phyloP scores from a whole-genome alignment of 2,329 filamentous ascomycete species.

The Gnomoniopsis sp. region DNA sequence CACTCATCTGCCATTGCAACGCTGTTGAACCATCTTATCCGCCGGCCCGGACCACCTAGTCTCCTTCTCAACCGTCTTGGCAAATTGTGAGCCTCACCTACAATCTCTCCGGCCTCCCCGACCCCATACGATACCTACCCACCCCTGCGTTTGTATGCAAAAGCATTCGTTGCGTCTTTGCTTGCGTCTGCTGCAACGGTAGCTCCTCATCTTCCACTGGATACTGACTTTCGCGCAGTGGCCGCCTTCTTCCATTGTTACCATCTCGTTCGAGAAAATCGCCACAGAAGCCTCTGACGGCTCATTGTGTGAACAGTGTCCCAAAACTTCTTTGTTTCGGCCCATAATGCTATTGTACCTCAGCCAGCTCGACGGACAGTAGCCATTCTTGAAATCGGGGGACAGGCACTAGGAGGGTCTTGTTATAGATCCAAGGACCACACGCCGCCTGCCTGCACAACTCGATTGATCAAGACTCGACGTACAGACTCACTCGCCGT shows the following conservation, averaged over 20 bases:
- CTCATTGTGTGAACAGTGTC: not conserved
- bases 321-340: not conserved
- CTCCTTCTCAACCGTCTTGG: not conserved
- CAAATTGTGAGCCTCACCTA: not conserved
- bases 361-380: slow-evolving; percentile 8
- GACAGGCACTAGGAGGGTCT: slow-evolving; percentile 1
- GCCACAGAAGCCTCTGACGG: slow-evolving; percentile 5
- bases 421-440: slow-evolving; percentile 1
- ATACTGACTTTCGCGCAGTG: not conserved
- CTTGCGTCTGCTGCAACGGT: not conserved
- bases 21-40: slow-evolving; percentile 9
- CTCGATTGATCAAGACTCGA: not conserved
- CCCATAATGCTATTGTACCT: slow-evolving; percentile 17
- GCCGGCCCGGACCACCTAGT: slow-evolving; percentile 16
- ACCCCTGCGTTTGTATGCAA: not conserved
- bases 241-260: not conserved
- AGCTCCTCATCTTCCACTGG: not conserved
- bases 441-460: slow-evolving; percentile 1
- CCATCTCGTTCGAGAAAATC: not conserved
- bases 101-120: not conserved
- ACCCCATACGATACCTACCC: not conserved
- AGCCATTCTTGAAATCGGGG: slow-evolving; percentile 10
- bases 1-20: not conserved
- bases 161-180: not conserved
- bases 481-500: not conserved